Evolutionary conservation across 202 grass and related monocot genomes (phyloP), one percentile per base, ranked within the genome.

Genomic region (Schoenoplectus tabernaemontani): DNA sequence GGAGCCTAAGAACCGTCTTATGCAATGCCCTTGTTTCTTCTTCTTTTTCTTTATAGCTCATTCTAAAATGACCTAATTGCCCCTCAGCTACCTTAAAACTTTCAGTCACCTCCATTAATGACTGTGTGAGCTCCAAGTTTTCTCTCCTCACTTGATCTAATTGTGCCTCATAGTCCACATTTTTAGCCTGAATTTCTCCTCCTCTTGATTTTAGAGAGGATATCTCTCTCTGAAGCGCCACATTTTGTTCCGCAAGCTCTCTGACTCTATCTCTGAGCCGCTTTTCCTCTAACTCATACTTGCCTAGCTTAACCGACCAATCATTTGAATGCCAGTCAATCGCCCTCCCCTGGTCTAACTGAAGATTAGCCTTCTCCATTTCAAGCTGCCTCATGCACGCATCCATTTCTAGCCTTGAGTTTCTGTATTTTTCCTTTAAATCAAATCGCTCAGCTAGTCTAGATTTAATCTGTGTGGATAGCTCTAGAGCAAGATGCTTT

Each of bases 161-260:
- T 38, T 93, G 89, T 26, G 71, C 73, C 79, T 91, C 86, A 4
- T 82, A 82, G 81, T 76, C 74, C 26, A 38, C 26, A 41, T 90
- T 81, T 70, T 48, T 90, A 79, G 74, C 83, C 43, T 79, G 71
- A 81, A 63, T 38, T 53, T 91, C 86, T 69, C 69, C 74, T 81
- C 74, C 82, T 50, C 69, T 84, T 0, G 77, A 59, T 78, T 93
- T 86, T 77, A 92, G 84, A 33, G 78, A 84, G 62, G 82, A 87
- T 85, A 93, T 42, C 83, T 97, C 91, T 88, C 91, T 90, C 74
- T 93, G 91, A 56, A 93, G 89, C 50, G 89, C 80, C 44, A 97
- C 94, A 84, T 97, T 97, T 30, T 97, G 89, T 79, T 97, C 94
- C 37, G 94, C 94, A 57, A 97, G 82, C 64, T 97, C 94, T 81